A percentile compares a stretch with the other conserved stretches of the same genome.
phyloP scores from a whole-genome alignment of 2,329 filamentous ascomycete genomes.

The Plectosphaerella sp. region DNA sequence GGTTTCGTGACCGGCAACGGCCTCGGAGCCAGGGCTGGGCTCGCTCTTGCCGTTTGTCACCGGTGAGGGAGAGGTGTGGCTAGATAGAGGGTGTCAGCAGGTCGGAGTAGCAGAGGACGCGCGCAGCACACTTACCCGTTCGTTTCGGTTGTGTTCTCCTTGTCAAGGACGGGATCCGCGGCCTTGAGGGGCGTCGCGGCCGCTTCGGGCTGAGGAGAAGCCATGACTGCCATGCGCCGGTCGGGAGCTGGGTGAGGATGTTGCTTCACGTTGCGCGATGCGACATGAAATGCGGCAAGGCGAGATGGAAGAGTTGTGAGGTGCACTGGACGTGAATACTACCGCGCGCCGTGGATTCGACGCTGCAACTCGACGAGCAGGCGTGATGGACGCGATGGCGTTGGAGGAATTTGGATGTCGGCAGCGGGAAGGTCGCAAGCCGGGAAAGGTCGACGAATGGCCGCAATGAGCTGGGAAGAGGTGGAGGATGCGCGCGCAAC shows the following conservation, averaged over 20 bases:
- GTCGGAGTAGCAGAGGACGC: background rate
- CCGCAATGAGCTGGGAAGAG: background rate
- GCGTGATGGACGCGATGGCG: no score
- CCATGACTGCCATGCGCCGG: conserved; percentile 48
- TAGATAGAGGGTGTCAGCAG: conserved; percentile 11
- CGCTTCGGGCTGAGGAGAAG: conserved; percentile 40
- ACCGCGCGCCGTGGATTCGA: background rate
- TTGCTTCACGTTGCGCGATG: conserved; percentile 20
- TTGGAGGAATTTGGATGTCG: no score
- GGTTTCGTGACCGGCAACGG: background rate
- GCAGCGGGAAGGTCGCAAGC: no score
- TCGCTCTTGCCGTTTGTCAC: conserved; percentile 7
- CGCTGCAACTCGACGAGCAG: background rate
- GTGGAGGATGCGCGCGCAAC: background rate
- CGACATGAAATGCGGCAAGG: conserved; percentile 28
- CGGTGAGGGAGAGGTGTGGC: conserved; percentile 19
- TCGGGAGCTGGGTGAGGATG: conserved; percentile 14
- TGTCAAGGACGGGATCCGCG: conserved; percentile 19
- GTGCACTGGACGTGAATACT: background rate
- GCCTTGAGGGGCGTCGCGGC: conserved; percentile 44
- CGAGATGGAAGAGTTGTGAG: background rate
- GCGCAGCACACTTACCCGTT: conserved; percentile 30
- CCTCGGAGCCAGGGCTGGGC: background rate
- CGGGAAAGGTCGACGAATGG: background rate
- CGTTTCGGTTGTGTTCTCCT: conserved; percentile 25